A percentile compares a stretch with the other conserved stretches of the same genome.
Conservation (phyloP, 1,284 basidiomycete genomes). For the Jaminaea rosea region DNA sequence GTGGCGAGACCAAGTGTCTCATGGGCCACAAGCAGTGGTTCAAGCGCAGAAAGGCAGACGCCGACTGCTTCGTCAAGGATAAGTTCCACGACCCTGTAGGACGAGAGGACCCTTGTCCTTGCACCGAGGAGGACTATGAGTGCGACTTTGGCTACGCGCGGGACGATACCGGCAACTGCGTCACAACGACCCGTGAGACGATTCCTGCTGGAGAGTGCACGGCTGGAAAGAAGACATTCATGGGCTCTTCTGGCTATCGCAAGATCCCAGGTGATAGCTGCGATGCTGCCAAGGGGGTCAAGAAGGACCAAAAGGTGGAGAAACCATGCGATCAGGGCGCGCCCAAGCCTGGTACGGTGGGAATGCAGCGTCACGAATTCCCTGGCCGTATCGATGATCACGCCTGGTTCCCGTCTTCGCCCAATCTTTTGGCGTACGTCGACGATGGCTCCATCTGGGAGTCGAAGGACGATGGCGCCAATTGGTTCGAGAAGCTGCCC, state of each 20-base stretch:
- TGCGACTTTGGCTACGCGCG: conserved; percentile 85
- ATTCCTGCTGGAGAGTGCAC: conserved; percentile 70
- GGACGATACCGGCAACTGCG: conserved; percentile 60
- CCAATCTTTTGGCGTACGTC: conserved; percentile 77
- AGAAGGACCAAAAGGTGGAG: conserved; percentile 62
- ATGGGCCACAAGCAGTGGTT: conserved; percentile 99
- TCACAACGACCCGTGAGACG: conserved; percentile 68
- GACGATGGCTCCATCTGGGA: conserved; percentile 75
- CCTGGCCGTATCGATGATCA: conserved; percentile 63
- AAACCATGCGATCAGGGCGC: conserved; percentile 61
- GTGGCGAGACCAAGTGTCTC: conserved; percentile 60
- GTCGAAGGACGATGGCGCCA: conserved; percentile 86
- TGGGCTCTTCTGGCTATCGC: conserved; percentile 82
- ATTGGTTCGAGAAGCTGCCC: conserved; percentile 59
- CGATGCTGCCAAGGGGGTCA: conserved; percentile 53
- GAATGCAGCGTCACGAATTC: conserved; percentile 58
- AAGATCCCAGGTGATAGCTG: conserved; percentile 90
- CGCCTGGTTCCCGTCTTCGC: conserved; percentile 61
- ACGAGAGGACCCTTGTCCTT: conserved; percentile 73
- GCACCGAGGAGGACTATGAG: conserved; percentile 81
- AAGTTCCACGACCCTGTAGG: conserved; percentile 54
- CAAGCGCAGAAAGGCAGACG: conserved; percentile 68
- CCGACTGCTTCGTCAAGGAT: conserved; percentile 81
- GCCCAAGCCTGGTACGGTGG: conserved; percentile 47
- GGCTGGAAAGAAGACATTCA: conserved; percentile 58